Base-by-base conservation (phyloP, 306 rosid genomes). In the Alnus glutinosa region DNA sequence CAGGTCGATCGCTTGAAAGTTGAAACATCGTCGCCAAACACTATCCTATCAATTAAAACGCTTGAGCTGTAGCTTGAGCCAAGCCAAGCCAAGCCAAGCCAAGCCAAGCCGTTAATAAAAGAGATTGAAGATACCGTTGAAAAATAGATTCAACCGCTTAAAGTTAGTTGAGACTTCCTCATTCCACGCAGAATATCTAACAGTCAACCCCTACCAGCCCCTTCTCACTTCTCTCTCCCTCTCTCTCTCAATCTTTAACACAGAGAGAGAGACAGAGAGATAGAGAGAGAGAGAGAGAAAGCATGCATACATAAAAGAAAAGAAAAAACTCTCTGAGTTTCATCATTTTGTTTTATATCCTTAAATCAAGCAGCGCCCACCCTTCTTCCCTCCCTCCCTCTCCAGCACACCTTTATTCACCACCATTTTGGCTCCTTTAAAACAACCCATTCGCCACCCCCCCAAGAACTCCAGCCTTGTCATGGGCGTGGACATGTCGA, bases 181-280 rank as follows among this genome's bases (percentile, higher is more conserved):
- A 19, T 62, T 66, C 79, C 77, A 76, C 83, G 67, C 73, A 67
- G 39, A 87, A 78, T 80, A 93, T 80, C 99, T 90, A 95, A 89
- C 99, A 88, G 91, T 95, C 99, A 95, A 89, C 88, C 90, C 90
- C 98, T 91, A 92, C 93, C 95, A 78, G 90, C 85, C 93, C 77
- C 57, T 44, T 52, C 77, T 55, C 63, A 0, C 32, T 28, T 1
- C 57, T 18, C 51, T 61, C 19, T 49, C 62, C 14, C 51, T 77
- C 51, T 51, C 42, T 18, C 64, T 61, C 68, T 36, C 18, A 37
- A 15, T 37, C 71, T 12, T 58, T 23, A 23, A 23, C 28, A 23
- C 28, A 23, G 28, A 23, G 28, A 23, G 28, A 23, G 28, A 23
- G 28, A 23, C 0, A 23, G 28, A 23, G 28, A 23, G 28, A 23